Evolutionary conservation across 805 yeast genomes (phyloP), one percentile per base, ranked within the genome.

Genomic region (Ogataea polymorpha): DNA sequence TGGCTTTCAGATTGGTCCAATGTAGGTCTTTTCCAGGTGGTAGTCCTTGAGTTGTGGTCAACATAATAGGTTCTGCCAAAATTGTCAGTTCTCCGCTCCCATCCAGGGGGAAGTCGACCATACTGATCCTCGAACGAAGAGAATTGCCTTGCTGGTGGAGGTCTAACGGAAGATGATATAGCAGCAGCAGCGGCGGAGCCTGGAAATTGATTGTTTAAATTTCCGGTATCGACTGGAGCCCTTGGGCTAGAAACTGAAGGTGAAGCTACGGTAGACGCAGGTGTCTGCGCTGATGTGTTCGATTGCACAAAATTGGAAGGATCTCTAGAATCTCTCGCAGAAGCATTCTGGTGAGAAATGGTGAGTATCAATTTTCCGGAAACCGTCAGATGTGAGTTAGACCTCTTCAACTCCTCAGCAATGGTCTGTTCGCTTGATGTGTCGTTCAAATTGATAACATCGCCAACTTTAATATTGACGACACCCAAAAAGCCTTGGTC

Each of bases 1-100:
- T 80, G 96, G 13, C 77, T 69, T 59, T 88, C 96, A 30, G 80
- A 71, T 57, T 86, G 87, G 39, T 84, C 91, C 50, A 81, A 62
- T 3, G 93, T 81, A 23, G 99, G 99, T 55, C 99, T 78, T 56
- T 86, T 89, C 99, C 99, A 93, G n/a, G 99, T 91, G 7, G 99
- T 93, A 7, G 96, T 86, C 67, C 97, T 81, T 15, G 96, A 86
- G 64, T 91, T 89, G 68, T 93, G 99, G 67, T 93, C 99, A 26
- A 93, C 99, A 61, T 91, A 93, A 66, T 93, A 93, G 1, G 98
- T 91, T 59, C 99, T 79, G 21, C 99, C 99, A 58, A 89, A 86
- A 63, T 89, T 88, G 64, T 93, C 99, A 1, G 98, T 90, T 67
- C 99, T 79, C 55, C 99, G 81, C 66, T 93, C 99, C 98, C 99